Base-by-base conservation (phyloP, 1,284 basidiomycete species). In the Melanopsichium pennsylvanicum region DNA sequence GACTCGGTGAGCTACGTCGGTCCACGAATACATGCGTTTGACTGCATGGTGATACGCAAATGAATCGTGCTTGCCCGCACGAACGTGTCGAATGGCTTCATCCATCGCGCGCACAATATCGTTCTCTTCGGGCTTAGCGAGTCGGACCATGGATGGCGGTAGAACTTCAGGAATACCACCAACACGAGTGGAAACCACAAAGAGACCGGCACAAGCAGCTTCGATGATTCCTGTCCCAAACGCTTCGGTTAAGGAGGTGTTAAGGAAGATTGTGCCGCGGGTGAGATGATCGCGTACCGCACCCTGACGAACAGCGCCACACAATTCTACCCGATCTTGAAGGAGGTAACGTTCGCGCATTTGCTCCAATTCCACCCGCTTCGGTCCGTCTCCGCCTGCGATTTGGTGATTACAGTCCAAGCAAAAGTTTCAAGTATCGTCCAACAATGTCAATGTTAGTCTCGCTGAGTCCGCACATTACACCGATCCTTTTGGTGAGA, bases 181-280 rank as follows among this genome's bases (percentile, higher is more conserved):
- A 0, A 99, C 95, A 27, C 88, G 86, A 0, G 95, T 98, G 15
- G 90, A 89, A 29, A 98, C 96, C 32, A 97, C 90, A 76, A 96
- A 95, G 9, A 98, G 84, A 0, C 96, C 96, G 0, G 92, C 88
- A 70, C 90, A 94, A 0, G 96, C 96, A 0, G 96, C 96, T 84
- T 99, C 96, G 41, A 98, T 86, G 69, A 96, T 93, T 8, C 90
- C 90, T 66, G 95, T 98, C 0, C 96, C 95, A 75, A 99, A 99
- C 0, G 96, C 88, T 81, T 99, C 95, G 0, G 95, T 99, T 18
- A 99, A 85, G 0, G 92, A 94, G 0, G 95, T 95, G 80, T 95
- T 96, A 83, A 98, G 86, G 82, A 92, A 97, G 64, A 99, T 94
- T 9, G 92, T 86, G 0, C 94, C 93, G 41, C 88, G 86, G 8